phyloP scores from a whole-genome alignment of 305 asterid genomes.

The Solanum chacoense region DNA sequence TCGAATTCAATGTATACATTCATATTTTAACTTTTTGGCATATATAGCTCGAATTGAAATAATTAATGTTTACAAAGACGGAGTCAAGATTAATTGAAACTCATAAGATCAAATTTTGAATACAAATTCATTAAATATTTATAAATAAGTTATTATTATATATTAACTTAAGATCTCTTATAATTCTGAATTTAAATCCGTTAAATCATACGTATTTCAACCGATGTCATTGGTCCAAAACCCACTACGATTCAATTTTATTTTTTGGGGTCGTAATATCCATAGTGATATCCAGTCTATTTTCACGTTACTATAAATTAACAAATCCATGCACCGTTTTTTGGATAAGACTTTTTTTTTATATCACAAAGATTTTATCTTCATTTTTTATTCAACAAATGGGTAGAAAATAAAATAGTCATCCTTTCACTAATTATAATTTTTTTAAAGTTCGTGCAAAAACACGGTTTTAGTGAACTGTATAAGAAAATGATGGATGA shows the following conservation, averaged over 20 bases:
- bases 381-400: background rate
- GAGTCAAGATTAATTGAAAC: background rate
- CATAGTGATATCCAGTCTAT: conserved; percentile 1
- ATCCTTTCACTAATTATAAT: background rate
- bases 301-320: background rate
- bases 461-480: conserved; percentile 36
- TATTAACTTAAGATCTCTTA: background rate
- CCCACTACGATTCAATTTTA: background rate
- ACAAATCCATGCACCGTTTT: background rate
- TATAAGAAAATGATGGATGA: background rate
- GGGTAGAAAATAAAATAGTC: background rate
- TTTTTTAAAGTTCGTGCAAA: conserved; percentile 27
- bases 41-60: background rate
- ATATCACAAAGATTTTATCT: background rate
- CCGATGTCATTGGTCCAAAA: background rate
- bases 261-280: background rate
- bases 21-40: background rate
- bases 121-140: background rate
- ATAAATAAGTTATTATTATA: background rate
- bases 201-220: background rate
- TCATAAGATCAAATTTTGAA: background rate
- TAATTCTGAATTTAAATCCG: background rate
- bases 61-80: background rate
- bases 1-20: background rate
- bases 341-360: background rate